Percentiles rank a stretch among this genome's conserved stretches.
Conservation (phyloP, 2,329 filamentous ascomycete genomes). For the Fusarium newnesense region DNA sequence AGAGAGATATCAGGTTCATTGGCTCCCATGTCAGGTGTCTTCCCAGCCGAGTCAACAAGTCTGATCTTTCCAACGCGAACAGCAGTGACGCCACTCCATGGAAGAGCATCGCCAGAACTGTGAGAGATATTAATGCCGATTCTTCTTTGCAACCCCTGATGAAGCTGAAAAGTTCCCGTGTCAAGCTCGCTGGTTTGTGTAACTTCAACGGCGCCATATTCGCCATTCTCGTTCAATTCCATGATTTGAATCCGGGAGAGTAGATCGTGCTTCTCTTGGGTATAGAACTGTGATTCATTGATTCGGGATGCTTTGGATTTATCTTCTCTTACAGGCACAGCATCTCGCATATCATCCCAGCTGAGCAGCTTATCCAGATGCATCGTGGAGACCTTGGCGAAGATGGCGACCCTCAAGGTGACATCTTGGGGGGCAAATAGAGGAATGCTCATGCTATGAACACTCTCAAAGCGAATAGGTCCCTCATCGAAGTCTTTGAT, state of each 20-base stretch:
- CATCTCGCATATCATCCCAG: conserved; percentile 98
- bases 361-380: conserved; percentile 97
- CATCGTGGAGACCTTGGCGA: conserved; percentile 90
- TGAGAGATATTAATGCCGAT: conserved; percentile 91
- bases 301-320: conserved; percentile 73
- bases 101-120: conserved; percentile 86
- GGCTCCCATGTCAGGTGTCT: conserved; percentile 80
- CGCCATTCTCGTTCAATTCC: conserved; percentile 89
- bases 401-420: conserved; percentile 86
- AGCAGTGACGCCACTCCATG: conserved; percentile 85
- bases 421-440: conserved; percentile 76
- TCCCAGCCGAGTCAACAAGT: conserved; percentile 85
- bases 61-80: conserved; percentile 84
- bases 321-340: conserved; percentile 64
- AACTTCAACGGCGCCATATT: conserved; percentile 93
- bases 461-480: conserved; percentile 92
- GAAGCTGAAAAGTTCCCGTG: conserved; percentile 90
- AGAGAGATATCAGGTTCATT: conserved; percentile 79
- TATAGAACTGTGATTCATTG: conserved; percentile 91
- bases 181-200: conserved; percentile 87
- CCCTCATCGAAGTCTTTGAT: conserved; percentile 94
- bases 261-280: conserved; percentile 92
- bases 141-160: conserved; percentile 91
- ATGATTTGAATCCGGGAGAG: conserved; percentile 89
- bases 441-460: conserved; percentile 96